Percentiles rank a stretch among this genome's conserved stretches.
Evolutionary conservation across 1,284 basidiomycete species (phyloP).

Genomic region (Melampsora larici-populina): DNA sequence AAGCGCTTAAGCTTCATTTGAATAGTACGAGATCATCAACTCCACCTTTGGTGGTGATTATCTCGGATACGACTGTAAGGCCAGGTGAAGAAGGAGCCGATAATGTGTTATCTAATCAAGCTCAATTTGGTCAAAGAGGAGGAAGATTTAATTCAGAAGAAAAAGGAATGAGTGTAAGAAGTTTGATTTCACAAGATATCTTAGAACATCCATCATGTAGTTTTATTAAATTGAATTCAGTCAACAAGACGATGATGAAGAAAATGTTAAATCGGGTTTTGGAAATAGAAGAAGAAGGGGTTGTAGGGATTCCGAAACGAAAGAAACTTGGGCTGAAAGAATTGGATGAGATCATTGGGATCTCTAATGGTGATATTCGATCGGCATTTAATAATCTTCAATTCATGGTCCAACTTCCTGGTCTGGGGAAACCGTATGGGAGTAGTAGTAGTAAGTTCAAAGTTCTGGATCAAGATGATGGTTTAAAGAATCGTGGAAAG

Average conservation of each 20-base stretch:
- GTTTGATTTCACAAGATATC: slow-evolving; percentile 16
- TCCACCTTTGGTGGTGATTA: slow-evolving; percentile 19
- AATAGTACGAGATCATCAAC: background rate
- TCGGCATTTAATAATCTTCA: slow-evolving; percentile 89
- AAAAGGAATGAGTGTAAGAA: slow-evolving; percentile 14
- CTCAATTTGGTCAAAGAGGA: background rate
- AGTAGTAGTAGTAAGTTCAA: background rate
- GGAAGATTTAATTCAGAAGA: slow-evolving; percentile 5
- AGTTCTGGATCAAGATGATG: background rate
- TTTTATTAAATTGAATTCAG: slow-evolving; percentile 9
- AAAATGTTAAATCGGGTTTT: slow-evolving; percentile 3
- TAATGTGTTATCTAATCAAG: background rate
- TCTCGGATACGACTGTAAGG: slow-evolving; percentile 26
- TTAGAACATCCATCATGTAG: slow-evolving; percentile 22
- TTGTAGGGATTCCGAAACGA: slow-evolving; percentile 24
- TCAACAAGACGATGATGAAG: slow-evolving; percentile 44
- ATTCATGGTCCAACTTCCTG: too few species aligned
- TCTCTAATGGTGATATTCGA: slow-evolving; percentile 82
- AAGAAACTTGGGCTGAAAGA: slow-evolving; percentile 63
- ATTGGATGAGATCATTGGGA: slow-evolving; percentile 70
- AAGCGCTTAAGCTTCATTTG: slow-evolving; percentile 15
- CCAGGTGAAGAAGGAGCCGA: slow-evolving; percentile 22
- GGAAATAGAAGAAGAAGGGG: background rate
- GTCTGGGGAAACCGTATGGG: too few species aligned
- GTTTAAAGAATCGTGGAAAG: background rate